These are phyloP conservation scores for Aspergillus pseudonomiae DNA, from an alignment of 2,329 filamentous ascomycete genomes.

Conservation along the genomic window DNA sequence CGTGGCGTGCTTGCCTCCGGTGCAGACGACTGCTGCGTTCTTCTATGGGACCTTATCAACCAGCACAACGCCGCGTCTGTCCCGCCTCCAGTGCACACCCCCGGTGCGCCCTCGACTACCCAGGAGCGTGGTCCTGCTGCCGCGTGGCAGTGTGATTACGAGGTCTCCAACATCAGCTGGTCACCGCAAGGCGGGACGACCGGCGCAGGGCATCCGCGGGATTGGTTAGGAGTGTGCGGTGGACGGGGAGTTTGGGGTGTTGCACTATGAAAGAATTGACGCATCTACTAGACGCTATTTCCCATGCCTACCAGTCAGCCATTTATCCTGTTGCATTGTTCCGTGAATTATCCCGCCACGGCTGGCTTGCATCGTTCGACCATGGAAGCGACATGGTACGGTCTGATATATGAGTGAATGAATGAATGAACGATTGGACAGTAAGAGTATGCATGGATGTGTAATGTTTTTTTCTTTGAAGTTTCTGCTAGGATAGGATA, in stretches of 20 bases:
- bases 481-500: background rate
- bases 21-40: slow-evolving; percentile 85
- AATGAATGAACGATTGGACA: slow-evolving; percentile 37
- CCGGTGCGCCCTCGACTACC: slow-evolving; percentile 33
- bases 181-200: slow-evolving; percentile 46
- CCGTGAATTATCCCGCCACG: background rate
- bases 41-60: slow-evolving; percentile 91
- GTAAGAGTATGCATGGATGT: background rate
- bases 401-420: slow-evolving; percentile 38
- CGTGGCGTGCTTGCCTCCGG: slow-evolving; percentile 89
- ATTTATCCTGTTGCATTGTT: slow-evolving; percentile 1
- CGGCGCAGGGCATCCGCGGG: slow-evolving; percentile 34
- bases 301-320: slow-evolving; percentile 8
- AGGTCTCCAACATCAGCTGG: slow-evolving; percentile 53
- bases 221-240: slow-evolving; percentile 51
- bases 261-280: slow-evolving; percentile 32
- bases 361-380: background rate
- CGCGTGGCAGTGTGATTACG: slow-evolving; percentile 51
- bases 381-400: slow-evolving; percentile 15
- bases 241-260: slow-evolving; percentile 51
- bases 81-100: slow-evolving; percentile 37
- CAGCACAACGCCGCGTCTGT: slow-evolving; percentile 56
- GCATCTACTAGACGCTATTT: slow-evolving; percentile 17
- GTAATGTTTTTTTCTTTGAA: background rate
- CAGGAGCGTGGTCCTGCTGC: slow-evolving; percentile 49